Conservation (phyloP, 495 filamentous ascomycete species). For the Patellaria atrata region DNA sequence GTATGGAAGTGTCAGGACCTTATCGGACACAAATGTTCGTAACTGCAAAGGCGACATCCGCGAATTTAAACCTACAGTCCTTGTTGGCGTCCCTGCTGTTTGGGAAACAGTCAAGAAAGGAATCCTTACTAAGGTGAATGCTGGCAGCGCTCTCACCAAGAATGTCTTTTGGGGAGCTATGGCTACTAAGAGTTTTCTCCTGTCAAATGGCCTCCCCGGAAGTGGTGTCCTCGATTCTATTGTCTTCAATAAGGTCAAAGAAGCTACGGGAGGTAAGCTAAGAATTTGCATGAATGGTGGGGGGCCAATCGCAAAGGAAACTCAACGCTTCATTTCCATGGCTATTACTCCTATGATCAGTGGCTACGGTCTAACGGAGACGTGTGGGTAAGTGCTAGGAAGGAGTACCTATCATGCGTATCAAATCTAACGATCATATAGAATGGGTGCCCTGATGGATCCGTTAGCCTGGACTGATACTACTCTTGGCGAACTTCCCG, state of each 20-base stretch:
- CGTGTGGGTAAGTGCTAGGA: conserved; percentile 41
- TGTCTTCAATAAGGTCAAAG: conserved; percentile 33
- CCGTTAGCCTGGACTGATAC: conserved; percentile 78
- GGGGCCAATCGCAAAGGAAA: conserved; percentile 31
- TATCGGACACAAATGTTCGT: conserved; percentile 77
- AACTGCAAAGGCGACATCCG: conserved; percentile 94
- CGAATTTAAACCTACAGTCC: conserved; percentile 79
- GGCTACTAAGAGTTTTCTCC: conserved; percentile 65
- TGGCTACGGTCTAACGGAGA: conserved; percentile 96
- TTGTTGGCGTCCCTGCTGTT: conserved; percentile 91
- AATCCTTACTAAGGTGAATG: conserved; percentile 73
- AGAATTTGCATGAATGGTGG: conserved; percentile 32
- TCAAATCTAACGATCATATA: conserved; percentile 7
- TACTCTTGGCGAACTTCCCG: conserved; percentile 69
- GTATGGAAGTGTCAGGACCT: conserved; percentile 85
- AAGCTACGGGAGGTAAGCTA: conserved; percentile 28
- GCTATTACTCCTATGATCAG: conserved; percentile 31
- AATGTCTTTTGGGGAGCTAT: conserved; percentile 90
- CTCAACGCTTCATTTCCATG: conserved; percentile 31
- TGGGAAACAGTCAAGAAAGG: conserved; percentile 99
- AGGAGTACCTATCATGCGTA: background rate
- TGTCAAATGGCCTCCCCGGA: conserved; percentile 64
- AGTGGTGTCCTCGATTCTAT: conserved; percentile 33
- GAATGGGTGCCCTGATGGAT: conserved; percentile 82
- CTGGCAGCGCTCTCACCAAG: conserved; percentile 53